Conservation (phyloP, 1,284 basidiomycete genomes). For the Papiliotrema nemorosa region DNA sequence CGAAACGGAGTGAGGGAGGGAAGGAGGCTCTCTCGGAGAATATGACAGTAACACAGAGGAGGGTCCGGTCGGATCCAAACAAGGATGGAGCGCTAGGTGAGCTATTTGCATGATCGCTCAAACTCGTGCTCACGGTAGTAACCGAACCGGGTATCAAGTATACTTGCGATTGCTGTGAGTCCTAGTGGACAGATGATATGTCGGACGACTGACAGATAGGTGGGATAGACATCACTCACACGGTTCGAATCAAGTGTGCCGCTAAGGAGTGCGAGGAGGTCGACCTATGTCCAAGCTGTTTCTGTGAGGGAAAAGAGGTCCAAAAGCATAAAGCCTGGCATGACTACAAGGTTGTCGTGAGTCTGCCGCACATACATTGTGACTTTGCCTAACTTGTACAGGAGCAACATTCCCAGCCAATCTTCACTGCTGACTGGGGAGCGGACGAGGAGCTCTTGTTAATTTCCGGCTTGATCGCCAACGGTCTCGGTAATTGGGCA, state of each 20-base stretch:
- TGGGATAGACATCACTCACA: slow-evolving; percentile 61
- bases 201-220: slow-evolving; percentile 20
- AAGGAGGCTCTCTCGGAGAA: background rate
- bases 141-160: slow-evolving; percentile 48
- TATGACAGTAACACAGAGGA: slow-evolving; percentile 48
- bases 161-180: slow-evolving; percentile 49
- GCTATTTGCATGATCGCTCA: too few relatives aligned
- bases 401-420: slow-evolving; percentile 95
- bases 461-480: slow-evolving; percentile 81
- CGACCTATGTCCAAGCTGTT: slow-evolving; percentile 84
- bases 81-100: slow-evolving; percentile 40
- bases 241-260: slow-evolving; percentile 87
- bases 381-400: slow-evolving; percentile 52
- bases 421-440: slow-evolving; percentile 94
- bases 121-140: slow-evolving; percentile 13
- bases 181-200: background rate
- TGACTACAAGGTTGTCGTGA: slow-evolving; percentile 86
- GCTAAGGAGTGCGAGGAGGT: slow-evolving; percentile 76
- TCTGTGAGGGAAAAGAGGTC: slow-evolving; percentile 87
- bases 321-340: slow-evolving; percentile 82
- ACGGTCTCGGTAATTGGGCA: slow-evolving; percentile 95
- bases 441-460: slow-evolving; percentile 96
- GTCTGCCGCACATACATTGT: slow-evolving; percentile 22
- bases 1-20: slow-evolving; percentile 10
- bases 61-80: slow-evolving; percentile 36